Evolutionary conservation across 768 basidiomycete species (phyloP).

Genomic region (Xanthoconium purpureum): DNA sequence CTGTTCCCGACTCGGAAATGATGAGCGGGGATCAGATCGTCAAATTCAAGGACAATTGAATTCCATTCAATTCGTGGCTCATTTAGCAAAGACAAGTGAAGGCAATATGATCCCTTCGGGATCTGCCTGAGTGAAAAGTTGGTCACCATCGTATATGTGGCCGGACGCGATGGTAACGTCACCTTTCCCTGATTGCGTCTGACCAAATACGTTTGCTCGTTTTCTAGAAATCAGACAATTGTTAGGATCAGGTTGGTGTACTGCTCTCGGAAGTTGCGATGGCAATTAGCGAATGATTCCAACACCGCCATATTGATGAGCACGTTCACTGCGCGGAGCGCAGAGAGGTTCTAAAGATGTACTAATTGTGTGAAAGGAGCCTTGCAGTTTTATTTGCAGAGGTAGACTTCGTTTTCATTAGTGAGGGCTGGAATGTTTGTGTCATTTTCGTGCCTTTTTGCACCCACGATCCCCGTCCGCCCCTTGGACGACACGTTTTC

Average conservation of each 20-base stretch:
- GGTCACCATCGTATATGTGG: neutral
- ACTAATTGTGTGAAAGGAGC: neutral
- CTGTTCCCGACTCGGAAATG: neutral
- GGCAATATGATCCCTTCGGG: too few species aligned
- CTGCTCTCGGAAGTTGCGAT: neutral
- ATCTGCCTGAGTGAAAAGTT: neutral
- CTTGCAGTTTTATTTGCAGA: neutral
- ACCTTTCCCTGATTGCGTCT: neutral
- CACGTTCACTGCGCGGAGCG: too few species aligned
- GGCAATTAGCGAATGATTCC: neutral
- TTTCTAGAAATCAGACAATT: constrained; percentile 1
- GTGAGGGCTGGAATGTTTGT: neutral
- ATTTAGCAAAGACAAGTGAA: neutral
- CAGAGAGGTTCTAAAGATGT: too few species aligned
- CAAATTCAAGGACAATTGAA: constrained; percentile 2
- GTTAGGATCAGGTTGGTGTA: neutral
- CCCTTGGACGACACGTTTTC: constrained; percentile 16
- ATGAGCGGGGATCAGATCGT: constrained; percentile 6
- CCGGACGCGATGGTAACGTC: neutral
- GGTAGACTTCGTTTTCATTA: neutral
- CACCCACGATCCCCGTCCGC: constrained; percentile 3
- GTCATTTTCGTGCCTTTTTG: constrained; percentile 23
- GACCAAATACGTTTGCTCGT: neutral
- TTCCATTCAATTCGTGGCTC: neutral
- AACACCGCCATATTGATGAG: neutral